Evolutionary conservation across 2,329 filamentous ascomycete species (phyloP), one percentile per base, ranked within the genome.

Genomic region (Beauveria australis): DNA sequence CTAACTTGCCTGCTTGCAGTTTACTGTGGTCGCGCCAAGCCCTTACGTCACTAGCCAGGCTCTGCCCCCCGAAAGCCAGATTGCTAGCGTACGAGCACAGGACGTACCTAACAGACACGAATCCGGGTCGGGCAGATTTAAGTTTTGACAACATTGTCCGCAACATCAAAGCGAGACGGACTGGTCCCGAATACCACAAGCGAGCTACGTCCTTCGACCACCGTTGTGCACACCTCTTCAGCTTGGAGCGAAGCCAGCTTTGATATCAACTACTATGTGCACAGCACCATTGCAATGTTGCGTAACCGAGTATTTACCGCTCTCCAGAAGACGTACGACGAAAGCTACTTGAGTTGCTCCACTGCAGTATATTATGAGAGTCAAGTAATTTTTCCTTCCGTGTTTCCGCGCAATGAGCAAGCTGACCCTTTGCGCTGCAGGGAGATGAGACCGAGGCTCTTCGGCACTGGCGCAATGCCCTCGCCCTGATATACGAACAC

Each of bases 311-410:
- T 74, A 64, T 81, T 86, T 71, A 86, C 89, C 74, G 86, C 86
- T 64, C 85, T 97, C 74, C 93, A 97, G 78, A 97, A 96, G 82
- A 96, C 92, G 60, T 97, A 97, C 77, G 93, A 97, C 78, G 92
- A 97, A 74, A 92, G 89, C 74, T 97, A 96, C 76, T 78, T 97
- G 68, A 92, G 89, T 71, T 97, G 92, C 76, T 97, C 92, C 16
- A 97, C 92, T 1, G 93, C 93, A 44, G 90, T 96, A 58, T 97
- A 96, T 76, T 97, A 96, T 74, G 94, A 99, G 77, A 86, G 88
- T 72, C 89, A 95, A 84, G 92, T 95, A 76, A 59, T 67, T 66
- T 40, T 52, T 4, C 5, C 10, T 18, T 30, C 10, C n/a, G 28
- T 3, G 60, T n/a, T 28, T 53, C 19, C n/a, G n/a, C 10, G 43